Base-by-base conservation (phyloP, 2,329 filamentous ascomycete species). In the Aureobasidium sp. region DNA sequence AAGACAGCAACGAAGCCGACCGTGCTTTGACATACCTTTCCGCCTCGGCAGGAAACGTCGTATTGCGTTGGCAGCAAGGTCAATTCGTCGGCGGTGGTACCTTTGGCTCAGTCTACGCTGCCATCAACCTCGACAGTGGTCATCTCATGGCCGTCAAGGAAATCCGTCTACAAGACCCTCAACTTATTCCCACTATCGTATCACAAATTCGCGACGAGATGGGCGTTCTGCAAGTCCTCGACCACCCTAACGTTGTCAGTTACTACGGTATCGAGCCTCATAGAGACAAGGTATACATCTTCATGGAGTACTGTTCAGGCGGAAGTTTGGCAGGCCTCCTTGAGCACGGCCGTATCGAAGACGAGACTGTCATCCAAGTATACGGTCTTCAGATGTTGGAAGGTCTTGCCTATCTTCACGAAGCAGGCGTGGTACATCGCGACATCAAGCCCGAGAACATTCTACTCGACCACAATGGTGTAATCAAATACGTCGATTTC, bases 401-500 rank as follows among this genome's bases (percentile, higher is more conserved):
- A 75, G 94, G 94, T 66, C 82, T 99, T 63, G 92, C 87, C 27
- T 97, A 99, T 75, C 82, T 99, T 10, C 94, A 97, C 73, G 89
- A 96, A 74, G 87, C 90, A 67, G 85, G 88, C 69, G 96, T 99
- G 70, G 89, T 95, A 24, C 93, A 99, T 75, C 90, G 94, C 69
- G 93, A 99, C 74, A 97, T 99, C 74, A 99, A 99, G 74, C 93
- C 93, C 66, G 94, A 97, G 74, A 90, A 99, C 71, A 94, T 99
- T 69, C 84, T 99, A 10, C 87, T 97, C 60, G 93, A 99, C 72
- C 92, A 97, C 77, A 95, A 96, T 71, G 94, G 94, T 67, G 91
- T 99, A 63, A 97, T 99, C 79, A 99, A 99, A 74, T 99, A 96
- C 72, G 94, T 99, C 67, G 94, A 99, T 73, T 99, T 99, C 74